phyloP scores from a whole-genome alignment of 352 stramenopile species.

The Globisporangium cylindrosporum region DNA sequence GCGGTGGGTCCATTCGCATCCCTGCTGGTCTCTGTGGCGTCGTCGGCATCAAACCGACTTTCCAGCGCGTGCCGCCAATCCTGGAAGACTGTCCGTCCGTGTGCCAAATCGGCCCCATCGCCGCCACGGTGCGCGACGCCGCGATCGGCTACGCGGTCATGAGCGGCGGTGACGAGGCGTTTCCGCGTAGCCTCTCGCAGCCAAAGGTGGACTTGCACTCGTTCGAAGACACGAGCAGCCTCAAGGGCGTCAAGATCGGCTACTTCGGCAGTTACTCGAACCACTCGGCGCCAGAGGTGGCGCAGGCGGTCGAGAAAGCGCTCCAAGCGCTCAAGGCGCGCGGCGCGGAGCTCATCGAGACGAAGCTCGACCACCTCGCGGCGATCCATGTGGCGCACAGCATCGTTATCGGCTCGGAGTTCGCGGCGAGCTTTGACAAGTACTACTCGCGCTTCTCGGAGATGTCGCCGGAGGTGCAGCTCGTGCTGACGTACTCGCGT shows the following conservation, averaged over 20 bases:
- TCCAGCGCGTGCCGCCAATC: slow-evolving; percentile 65
- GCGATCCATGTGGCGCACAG: slow-evolving; percentile 79
- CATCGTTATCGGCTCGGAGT: slow-evolving; percentile 81
- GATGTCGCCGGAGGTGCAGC: slow-evolving; percentile 70
- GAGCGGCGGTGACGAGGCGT: slow-evolving; percentile 47
- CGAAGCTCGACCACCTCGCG: slow-evolving; percentile 71
- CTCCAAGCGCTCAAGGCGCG: slow-evolving; percentile 47
- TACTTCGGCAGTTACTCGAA: slow-evolving; percentile 78
- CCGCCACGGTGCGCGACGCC: slow-evolving; percentile 69
- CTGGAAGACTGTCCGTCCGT: slow-evolving; percentile 58
- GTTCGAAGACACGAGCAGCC: slow-evolving; percentile 56
- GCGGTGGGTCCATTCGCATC: slow-evolving; percentile 89
- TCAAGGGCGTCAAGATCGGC: slow-evolving; percentile 71
- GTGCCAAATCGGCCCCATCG: slow-evolving; percentile 78
- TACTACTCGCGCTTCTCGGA: slow-evolving; percentile 53
- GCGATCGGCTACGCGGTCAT: slow-evolving; percentile 86
- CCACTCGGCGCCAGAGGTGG: slow-evolving; percentile 64
- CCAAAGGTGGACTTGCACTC: slow-evolving; percentile 43
- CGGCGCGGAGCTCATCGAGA: slow-evolving; percentile 73
- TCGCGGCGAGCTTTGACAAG: slow-evolving; percentile 68
- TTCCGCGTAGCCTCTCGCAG: slow-evolving; percentile 46
- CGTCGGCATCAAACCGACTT: slow-evolving; percentile 88
- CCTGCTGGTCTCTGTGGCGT: slow-evolving; percentile 86
- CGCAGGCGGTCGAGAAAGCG: slow-evolving; percentile 36
- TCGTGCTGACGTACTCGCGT: slow-evolving; percentile 69